These are phyloP conservation scores for Paecilomyces sp. DNA, from an alignment of 2,329 filamentous ascomycete genomes.

Conservation along the genomic window DNA sequence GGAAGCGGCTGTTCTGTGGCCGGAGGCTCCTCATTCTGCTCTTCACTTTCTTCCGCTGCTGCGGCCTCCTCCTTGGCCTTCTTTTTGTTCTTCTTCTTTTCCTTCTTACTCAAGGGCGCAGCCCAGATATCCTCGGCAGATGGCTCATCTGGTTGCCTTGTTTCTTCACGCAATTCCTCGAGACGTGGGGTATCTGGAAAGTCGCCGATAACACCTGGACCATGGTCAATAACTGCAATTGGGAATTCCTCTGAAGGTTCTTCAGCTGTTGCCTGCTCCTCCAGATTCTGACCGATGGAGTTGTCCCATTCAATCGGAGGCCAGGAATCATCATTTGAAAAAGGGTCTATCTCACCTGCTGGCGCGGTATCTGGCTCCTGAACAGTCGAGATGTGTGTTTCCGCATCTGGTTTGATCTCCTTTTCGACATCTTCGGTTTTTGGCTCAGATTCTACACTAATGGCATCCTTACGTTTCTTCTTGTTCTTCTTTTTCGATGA, in stretches of 20 bases:
- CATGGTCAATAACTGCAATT: conserved; percentile 2
- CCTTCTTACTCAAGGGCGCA: conserved; percentile 14
- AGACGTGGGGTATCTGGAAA: background rate
- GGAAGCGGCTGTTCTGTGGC: background rate
- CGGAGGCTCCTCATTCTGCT: background rate
- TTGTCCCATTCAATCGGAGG: conserved; percentile 32
- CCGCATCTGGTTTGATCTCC: background rate
- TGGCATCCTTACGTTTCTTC: conserved; percentile 16
- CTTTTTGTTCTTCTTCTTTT: conserved; percentile 21
- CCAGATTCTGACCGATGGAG: background rate
- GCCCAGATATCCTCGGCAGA: conserved; percentile 6
- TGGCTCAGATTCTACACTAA: conserved; percentile 5
- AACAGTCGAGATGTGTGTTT: background rate
- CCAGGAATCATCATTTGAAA: conserved; percentile 18
- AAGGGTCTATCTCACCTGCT: background rate
- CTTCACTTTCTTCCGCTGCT: background rate
- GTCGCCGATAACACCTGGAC: background rate
- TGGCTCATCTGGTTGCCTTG: background rate
- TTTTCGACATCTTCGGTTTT: background rate
- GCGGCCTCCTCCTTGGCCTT: conserved; percentile 8
- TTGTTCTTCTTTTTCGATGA: conserved; percentile 18
- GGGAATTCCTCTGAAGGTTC: conserved; percentile 14
- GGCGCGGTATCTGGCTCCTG: conserved; percentile 3
- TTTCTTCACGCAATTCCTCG: background rate
- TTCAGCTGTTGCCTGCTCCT: conserved; percentile 14